Evolutionary conservation across 441 rosid species (phyloP).

Genomic region (Gossypium davidsonii): DNA sequence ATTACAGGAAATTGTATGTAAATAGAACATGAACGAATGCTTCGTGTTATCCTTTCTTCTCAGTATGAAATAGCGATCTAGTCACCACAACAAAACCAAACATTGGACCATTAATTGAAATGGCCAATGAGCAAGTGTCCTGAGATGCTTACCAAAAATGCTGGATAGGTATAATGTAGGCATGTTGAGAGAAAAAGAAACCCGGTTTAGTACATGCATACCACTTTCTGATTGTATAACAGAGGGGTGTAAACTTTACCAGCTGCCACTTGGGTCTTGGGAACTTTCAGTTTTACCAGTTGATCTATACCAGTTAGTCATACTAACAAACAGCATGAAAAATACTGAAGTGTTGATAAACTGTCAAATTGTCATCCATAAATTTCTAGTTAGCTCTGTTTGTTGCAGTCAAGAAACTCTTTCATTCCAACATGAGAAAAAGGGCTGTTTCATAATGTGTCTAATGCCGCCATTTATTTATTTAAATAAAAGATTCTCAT

Average conservation of each 20-base stretch:
- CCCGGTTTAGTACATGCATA: no score
- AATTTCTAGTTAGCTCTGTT: neutral
- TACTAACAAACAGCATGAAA: neutral
- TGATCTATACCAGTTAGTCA: neutral
- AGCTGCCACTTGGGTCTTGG: no score
- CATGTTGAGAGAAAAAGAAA: no score
- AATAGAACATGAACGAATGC: neutral
- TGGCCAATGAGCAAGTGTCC: no score
- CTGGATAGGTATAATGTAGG: no score
- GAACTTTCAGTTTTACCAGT: neutral
- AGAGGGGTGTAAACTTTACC: no score
- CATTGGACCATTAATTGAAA: neutral
- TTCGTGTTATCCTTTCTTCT: neutral
- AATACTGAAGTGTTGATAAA: neutral
- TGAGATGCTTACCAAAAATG: no score
- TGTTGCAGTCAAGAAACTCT: neutral
- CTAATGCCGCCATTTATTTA: neutral
- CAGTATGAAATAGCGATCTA: neutral
- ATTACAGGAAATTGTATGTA: neutral
- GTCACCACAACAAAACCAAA: neutral
- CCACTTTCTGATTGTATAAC: no score
- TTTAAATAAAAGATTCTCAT: neutral
- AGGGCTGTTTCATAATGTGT: neutral
- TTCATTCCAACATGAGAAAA: neutral
- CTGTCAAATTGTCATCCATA: neutral